Evolutionary conservation across 2,329 filamentous ascomycete genomes (phyloP).

Genomic region (Alternaria incomplexa): DNA sequence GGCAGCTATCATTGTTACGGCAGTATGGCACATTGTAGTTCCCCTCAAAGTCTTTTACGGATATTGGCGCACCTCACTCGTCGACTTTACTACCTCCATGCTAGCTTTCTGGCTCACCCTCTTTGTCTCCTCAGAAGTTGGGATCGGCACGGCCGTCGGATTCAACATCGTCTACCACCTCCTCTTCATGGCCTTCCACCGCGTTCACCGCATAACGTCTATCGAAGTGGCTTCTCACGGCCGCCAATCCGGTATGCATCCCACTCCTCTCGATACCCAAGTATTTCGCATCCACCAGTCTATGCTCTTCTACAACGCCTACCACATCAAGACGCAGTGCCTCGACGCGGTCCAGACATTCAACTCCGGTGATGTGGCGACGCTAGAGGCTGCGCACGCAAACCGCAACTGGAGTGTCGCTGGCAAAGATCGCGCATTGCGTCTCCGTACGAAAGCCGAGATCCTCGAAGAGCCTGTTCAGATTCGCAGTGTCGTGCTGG

Average conservation of each 20-base stretch:
- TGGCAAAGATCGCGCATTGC: conserved; percentile 55
- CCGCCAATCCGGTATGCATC: conserved; percentile 4
- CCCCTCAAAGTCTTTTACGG: conserved; percentile 65
- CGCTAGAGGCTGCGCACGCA: conserved; percentile 41
- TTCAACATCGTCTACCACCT: conserved; percentile 59
- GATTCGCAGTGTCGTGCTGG: conserved; percentile 59
- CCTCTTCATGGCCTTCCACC: conserved; percentile 63
- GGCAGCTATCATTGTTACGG: conserved; percentile 70
- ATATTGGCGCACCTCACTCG: conserved; percentile 69
- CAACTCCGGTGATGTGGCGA: conserved; percentile 51
- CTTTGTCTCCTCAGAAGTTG: conserved; percentile 65
- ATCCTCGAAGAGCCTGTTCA: conserved; percentile 46
- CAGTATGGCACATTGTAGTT: conserved; percentile 67
- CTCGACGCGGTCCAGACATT: conserved; percentile 59
- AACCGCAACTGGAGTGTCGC: conserved; percentile 63
- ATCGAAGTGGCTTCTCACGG: conserved; percentile 18
- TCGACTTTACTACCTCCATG: conserved; percentile 69
- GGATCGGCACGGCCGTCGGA: conserved; percentile 64
- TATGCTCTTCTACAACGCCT: conserved; percentile 68
- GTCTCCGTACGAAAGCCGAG: conserved; percentile 52
- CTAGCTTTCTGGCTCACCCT: conserved; percentile 69
- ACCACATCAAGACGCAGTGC: conserved; percentile 57
- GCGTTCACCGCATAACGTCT: conserved; percentile 34
- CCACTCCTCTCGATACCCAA: conserved; percentile 57
- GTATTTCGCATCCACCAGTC: conserved; percentile 64